phyloP scores from a whole-genome alignment of 202 grass and related monocot genomes.

The Eragrostis tef region DNA sequence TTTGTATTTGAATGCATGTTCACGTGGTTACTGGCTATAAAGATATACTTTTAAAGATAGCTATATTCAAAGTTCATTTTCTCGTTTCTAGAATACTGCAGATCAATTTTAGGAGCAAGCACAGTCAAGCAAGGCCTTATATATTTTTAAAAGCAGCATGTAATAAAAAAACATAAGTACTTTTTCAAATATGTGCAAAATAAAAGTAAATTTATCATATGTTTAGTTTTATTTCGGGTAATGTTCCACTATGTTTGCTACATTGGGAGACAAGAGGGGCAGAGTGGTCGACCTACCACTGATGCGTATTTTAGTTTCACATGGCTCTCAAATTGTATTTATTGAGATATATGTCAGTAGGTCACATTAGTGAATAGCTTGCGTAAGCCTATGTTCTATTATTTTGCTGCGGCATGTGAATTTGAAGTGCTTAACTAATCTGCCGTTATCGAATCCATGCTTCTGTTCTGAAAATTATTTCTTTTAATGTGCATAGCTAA shows the following conservation, averaged over 20 bases:
- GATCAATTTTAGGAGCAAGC: neutral
- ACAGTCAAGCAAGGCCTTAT: neutral
- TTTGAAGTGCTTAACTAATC: conserved; percentile 20
- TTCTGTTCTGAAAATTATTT: conserved; percentile 19
- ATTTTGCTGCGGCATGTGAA: conserved; percentile 26
- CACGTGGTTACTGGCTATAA: neutral
- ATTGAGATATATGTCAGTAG: neutral
- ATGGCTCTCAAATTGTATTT: neutral
- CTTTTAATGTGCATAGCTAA: conserved; percentile 26
- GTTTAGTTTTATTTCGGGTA: neutral
- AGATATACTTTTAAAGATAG: neutral
- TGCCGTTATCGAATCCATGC: conserved; percentile 11
- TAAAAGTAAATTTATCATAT: conserved; percentile 2
- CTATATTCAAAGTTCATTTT: neutral
- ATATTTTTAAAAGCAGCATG: neutral
- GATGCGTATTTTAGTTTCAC: neutral
- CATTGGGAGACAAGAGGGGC: neutral
- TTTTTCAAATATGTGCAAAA: neutral
- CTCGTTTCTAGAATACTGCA: neutral
- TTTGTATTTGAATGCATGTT: neutral
- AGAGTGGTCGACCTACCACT: neutral
- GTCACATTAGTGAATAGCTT: neutral
- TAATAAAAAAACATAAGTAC: neutral
- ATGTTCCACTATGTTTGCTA: conserved; percentile 6
- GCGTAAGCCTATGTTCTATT: neutral